These are phyloP conservation scores for Monosporascus sp. DNA, from an alignment of 2,329 filamentous ascomycete species.

Conservation along the genomic window DNA sequence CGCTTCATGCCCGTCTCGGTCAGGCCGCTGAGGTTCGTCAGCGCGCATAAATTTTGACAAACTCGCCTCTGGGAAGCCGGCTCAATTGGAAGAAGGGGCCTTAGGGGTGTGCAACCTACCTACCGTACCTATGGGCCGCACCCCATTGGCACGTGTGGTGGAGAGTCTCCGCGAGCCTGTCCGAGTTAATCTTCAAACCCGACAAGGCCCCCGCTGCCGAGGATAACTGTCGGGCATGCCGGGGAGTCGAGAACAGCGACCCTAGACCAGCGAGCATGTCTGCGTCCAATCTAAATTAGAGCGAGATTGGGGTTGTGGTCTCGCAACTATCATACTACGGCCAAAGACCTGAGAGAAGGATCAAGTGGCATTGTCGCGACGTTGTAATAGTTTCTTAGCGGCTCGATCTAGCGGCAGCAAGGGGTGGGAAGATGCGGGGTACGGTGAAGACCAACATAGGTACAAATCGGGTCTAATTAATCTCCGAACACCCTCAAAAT, in stretches of 20 bases:
- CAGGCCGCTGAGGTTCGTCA: constrained; percentile 29
- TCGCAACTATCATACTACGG: no score
- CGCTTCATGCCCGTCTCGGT: constrained; percentile 75
- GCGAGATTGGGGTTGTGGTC: no score
- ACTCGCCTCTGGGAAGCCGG: constrained; percentile 3
- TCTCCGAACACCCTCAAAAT: no score
- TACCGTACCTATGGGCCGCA: constrained; percentile 60
- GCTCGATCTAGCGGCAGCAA: no score
- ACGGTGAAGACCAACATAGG: no score
- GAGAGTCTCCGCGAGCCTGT: constrained; percentile 56
- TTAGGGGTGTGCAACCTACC: constrained; percentile 41
- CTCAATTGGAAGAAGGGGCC: background rate
- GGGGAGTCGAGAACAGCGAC: background rate
- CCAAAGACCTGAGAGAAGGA: no score
- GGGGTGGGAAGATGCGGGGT: no score
- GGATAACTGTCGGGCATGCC: background rate
- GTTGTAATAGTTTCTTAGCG: no score
- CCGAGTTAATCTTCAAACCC: constrained; percentile 49
- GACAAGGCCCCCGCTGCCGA: background rate
- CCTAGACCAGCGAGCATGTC: background rate
- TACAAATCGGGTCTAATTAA: no score
- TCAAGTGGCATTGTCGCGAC: no score
- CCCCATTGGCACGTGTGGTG: constrained; percentile 66
- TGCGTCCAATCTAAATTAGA: no score
- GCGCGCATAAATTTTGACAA: constrained; percentile 1